Base-by-base conservation (phyloP, 495 filamentous ascomycete species). In the Xylaria nigripes region DNA sequence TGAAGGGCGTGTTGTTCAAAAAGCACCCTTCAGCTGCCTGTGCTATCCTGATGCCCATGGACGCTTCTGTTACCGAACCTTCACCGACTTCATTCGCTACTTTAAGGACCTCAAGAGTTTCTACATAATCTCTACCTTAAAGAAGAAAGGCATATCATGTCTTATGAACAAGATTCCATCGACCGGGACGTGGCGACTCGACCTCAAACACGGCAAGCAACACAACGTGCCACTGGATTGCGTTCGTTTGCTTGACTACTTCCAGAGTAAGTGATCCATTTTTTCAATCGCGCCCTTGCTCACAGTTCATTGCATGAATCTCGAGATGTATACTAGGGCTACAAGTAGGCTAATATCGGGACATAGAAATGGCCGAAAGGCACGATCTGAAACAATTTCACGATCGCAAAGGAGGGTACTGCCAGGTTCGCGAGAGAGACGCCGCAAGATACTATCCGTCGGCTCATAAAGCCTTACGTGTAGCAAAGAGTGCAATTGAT, bases 101-200 rank as follows among this genome's bases (percentile, higher is more conserved):
- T 67, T 70, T 19, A 46, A 50, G 0, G 36, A 59, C 25, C 40
- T 68, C 0, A 49, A 65, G 38, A 30, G 34, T 12, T 50, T 70
- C 23, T 68, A 60, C 41, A 41, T 68, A 48, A 42, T 67, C 10
- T 19, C 57, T 2, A 45, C 54, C 42, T 7, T 62, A 16, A 36
- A 16, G 13, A 3, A 6, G 21, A 25, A 50, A 15, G n/a, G n/a
- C n/a, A n/a, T n/a, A 45, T 25, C 32, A 48, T 25, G 27, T 1
- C 16, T 21, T 21, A 21, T 15, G 18, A 18, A 15, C 19, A 42
- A 6, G 25, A 29, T 29, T 29, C 3, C 25, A 9, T 9, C 25
- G 25, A 29, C 25, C 25, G 25, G 25, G 9, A 3, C 3, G 25
- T 29, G 25, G 25, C 3, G 9, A 9, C 25, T 29, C 25, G 25